These are phyloP conservation scores for Ascosphaera aggregata DNA, from an alignment of 2,329 filamentous ascomycete species.

Conservation along the genomic window DNA sequence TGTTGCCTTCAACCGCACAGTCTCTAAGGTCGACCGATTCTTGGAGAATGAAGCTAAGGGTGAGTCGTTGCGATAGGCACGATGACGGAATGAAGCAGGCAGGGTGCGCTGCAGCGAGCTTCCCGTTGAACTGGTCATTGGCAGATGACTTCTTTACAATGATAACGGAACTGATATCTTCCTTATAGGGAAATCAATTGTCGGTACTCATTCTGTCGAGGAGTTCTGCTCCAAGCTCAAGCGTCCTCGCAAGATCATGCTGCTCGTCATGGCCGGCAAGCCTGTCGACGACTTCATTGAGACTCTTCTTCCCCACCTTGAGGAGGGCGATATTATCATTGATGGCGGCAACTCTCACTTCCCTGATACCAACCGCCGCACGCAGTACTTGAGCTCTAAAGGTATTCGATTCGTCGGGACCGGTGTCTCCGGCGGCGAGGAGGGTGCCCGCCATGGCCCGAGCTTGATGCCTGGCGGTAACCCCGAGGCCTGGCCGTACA, in stretches of 20 bases:
- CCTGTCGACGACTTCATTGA: conserved; percentile 98
- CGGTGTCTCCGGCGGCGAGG: conserved; percentile 97
- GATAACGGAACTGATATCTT: not conserved
- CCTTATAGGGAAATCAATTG: conserved; percentile 55
- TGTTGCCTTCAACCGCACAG: conserved; percentile 95
- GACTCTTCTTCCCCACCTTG: conserved; percentile 62
- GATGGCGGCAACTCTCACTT: conserved; percentile 99
- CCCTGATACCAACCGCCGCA: conserved; percentile 95
- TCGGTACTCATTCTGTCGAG: conserved; percentile 79
- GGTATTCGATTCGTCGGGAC: conserved; percentile 88
- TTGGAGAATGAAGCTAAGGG: conserved; percentile 74
- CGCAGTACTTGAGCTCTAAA: conserved; percentile 66
- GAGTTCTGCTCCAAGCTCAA: conserved; percentile 96
- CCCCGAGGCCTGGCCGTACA: conserved; percentile 90
- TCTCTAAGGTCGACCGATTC: conserved; percentile 93
- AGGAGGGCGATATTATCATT: conserved; percentile 91
- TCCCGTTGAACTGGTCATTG: not conserved
- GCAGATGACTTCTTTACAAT: not conserved
- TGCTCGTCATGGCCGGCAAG: conserved; percentile 96
- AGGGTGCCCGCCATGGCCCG: conserved; percentile 92
- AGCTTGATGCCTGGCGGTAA: conserved; percentile 98
- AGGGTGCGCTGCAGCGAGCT: too few species aligned
- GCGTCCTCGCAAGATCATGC: conserved; percentile 90
- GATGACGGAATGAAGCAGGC: too few species aligned
- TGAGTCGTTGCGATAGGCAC: too few species aligned